Conservation (phyloP, 805 yeast species). For the Schwanniomyces yamadae region DNA sequence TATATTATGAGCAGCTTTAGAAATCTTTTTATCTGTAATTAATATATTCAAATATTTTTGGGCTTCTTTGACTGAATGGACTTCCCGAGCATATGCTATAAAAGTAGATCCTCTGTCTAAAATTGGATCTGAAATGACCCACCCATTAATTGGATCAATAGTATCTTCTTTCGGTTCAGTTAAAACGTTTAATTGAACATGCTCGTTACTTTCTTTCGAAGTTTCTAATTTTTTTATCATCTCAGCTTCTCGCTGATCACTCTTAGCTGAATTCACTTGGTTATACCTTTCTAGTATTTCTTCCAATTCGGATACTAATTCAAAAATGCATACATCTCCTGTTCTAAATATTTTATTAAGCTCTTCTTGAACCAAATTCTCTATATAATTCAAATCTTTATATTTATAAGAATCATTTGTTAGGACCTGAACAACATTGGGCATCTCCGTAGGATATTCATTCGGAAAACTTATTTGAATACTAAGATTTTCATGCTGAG, state of each 20-base stretch:
- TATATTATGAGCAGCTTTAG: constrained; percentile 77
- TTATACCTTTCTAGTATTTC: constrained; percentile 42
- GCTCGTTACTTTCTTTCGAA: not conserved
- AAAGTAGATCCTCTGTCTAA: constrained; percentile 84
- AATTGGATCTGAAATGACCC: constrained; percentile 77
- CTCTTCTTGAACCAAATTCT: constrained; percentile 47
- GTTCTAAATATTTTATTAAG: constrained; percentile 50
- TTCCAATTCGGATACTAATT: constrained; percentile 67
- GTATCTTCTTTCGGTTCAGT: constrained; percentile 23
- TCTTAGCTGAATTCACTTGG: constrained; percentile 14
- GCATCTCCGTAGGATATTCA: constrained; percentile 64
- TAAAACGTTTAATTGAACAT: not conserved
- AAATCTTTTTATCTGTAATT: constrained; percentile 62
- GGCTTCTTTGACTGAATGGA: constrained; percentile 68
- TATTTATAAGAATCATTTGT: constrained; percentile 34
- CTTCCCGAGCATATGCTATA: constrained; percentile 69
- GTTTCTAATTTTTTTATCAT: constrained; percentile 9
- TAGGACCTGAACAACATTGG: constrained; percentile 60
- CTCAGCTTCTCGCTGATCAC: constrained; percentile 4
- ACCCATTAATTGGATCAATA: constrained; percentile 58
- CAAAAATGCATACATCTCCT: constrained; percentile 79
- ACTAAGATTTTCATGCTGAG: constrained; percentile 59
- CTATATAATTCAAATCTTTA: constrained; percentile 44
- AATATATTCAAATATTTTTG: constrained; percentile 48
- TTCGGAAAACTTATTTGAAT: constrained; percentile 73